A percentile compares a stretch with the other conserved stretches of the same genome.
phyloP scores from a whole-genome alignment of 1,284 basidiomycete species.

The Puccinia polysora region DNA sequence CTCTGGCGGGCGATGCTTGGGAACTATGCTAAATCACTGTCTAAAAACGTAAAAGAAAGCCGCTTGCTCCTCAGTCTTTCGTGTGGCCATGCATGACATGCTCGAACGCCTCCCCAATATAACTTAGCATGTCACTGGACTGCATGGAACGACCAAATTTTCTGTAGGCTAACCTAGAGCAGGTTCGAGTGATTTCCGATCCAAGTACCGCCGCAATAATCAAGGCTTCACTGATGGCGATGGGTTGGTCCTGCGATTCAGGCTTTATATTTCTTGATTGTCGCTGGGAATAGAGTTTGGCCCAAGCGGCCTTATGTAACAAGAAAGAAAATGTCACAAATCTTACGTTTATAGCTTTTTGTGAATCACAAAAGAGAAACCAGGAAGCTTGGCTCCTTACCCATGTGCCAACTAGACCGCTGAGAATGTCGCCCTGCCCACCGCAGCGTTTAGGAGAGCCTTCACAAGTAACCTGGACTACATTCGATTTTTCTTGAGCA shows the following conservation, averaged over 20 bases:
- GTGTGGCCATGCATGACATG: slow-evolving; percentile 44
- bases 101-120: slow-evolving; percentile 54
- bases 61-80: neutral
- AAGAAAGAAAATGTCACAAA: neutral
- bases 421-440: slow-evolving; percentile 81
- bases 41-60: neutral
- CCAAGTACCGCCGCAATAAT: slow-evolving; percentile 81
- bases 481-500: slow-evolving; percentile 50
- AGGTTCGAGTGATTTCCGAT: slow-evolving; percentile 77
- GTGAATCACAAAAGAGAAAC: neutral
- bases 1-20: too few species aligned
- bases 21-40: too few species aligned
- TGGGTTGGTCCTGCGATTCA: slow-evolving; percentile 45
- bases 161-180: slow-evolving; percentile 70
- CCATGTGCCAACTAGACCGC: slow-evolving; percentile 73
- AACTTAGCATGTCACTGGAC: slow-evolving; percentile 71
- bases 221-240: slow-evolving; percentile 61
- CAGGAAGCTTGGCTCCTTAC: neutral
- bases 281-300: slow-evolving; percentile 13
- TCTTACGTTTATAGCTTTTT: neutral
- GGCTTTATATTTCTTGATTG: slow-evolving; percentile 4
- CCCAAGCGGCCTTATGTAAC: slow-evolving; percentile 10
- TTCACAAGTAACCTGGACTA: slow-evolving; percentile 62
- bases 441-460: slow-evolving; percentile 90
- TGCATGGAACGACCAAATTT: slow-evolving; percentile 75